Evolutionary conservation across 306 rosid genomes (phyloP).

Genomic region (Pterocarpus macrocarpus): DNA sequence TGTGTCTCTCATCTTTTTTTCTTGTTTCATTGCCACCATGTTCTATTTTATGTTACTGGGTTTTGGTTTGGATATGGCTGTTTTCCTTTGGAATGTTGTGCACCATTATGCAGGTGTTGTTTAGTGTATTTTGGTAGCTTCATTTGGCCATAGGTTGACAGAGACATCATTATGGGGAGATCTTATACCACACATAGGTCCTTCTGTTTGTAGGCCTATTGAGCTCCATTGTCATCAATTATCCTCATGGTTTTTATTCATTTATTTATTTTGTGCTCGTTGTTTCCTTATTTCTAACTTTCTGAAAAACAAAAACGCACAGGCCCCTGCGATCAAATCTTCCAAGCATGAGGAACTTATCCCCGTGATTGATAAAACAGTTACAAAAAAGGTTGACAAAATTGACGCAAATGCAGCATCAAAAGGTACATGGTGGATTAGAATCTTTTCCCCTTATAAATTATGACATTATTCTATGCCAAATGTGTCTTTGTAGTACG

Average conservation of each 20-base stretch:
- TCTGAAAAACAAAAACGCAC: constrained; percentile 26
- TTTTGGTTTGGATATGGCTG: neutral
- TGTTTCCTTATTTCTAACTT: constrained; percentile 34
- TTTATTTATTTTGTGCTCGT: neutral
- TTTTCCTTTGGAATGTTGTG: constrained; percentile 21
- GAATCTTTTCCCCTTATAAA: neutral
- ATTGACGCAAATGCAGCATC: constrained; percentile 43
- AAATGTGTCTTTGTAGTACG: neutral
- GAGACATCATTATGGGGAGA: neutral
- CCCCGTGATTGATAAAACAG: constrained; percentile 51
- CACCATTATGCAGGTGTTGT: constrained; percentile 8
- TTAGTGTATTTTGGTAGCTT: constrained; percentile 5
- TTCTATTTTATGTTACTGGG: constrained; percentile 1
- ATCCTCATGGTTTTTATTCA: constrained; percentile 7
- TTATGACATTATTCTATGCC: neutral
- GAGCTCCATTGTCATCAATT: constrained; percentile 23
- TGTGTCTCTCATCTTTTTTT: neutral
- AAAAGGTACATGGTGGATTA: constrained; percentile 53
- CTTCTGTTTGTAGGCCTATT: constrained; percentile 12
- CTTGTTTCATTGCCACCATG: constrained; percentile 18
- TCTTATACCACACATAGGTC: neutral
- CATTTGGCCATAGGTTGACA: neutral
- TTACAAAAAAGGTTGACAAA: constrained; percentile 41
- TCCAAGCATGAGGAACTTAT: constrained; percentile 29
- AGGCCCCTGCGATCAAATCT: neutral